Base-by-base conservation (phyloP, 129 eudicot genomes). In the Oenanthe sinensis region DNA sequence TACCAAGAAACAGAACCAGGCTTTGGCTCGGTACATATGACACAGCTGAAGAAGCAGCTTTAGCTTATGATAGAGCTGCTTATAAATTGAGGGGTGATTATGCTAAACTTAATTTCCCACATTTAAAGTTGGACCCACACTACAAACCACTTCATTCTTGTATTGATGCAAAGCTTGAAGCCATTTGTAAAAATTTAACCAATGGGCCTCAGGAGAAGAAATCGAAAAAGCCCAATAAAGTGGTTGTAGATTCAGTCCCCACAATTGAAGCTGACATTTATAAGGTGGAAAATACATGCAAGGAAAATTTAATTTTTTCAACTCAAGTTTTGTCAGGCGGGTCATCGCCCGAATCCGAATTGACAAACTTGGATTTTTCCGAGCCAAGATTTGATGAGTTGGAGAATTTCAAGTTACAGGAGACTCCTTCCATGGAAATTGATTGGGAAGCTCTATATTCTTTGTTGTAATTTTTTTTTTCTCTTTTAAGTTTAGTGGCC, bases 311-410 rank as follows among this genome's bases (percentile, higher is more conserved):
- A 28, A 30, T 12, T 5, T 3, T 58, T 8, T n/a, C 65, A 10
- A 10, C 30, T 58, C 65, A 58, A 28, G 40, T 28, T 24, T 30
- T 24, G 40, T 65, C 39, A 30, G 71, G 37, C 5, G 71, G 71
- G 20, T 65, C 71, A 24, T 65, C 71, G 2, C 71, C 71, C 20
- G 71, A 65, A 65, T 65, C 71, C 16, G 71, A 65, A 65, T 65
- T 65, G 71, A 30, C 71, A 13, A 4, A 65, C 71, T 28, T 65
- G 8, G 71, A 65, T 65, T 65, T 65, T 39, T 28, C 71, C 0
- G 71, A 65, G 71, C 71, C 71, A 26, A 65, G 40, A 65, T 65
- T 65, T 65, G 71, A 65, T 28, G 71, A 65, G 40, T 65, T 65
- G 71, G 71, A 65, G 71, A 65, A 65, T 65, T 65, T 26, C 7